Evolutionary conservation across 805 yeast species (phyloP).

Genomic region (Citeromyces nyonsensis): DNA sequence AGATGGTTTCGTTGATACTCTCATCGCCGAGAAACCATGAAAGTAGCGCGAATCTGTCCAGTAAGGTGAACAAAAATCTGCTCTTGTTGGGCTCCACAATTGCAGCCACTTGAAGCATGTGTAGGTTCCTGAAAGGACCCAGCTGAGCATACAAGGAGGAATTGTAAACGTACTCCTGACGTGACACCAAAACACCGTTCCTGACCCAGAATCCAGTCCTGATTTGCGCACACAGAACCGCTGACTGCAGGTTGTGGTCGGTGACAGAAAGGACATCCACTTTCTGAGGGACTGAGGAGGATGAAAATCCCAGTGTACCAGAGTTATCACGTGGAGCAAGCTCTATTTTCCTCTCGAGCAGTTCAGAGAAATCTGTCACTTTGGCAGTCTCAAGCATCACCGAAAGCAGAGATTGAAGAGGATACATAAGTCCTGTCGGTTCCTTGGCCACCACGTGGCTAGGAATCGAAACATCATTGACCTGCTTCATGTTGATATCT

Average conservation of each 20-base stretch:
- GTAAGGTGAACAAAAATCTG: conserved; percentile 18
- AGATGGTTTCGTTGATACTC: conserved; percentile 18
- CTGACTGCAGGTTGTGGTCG: conserved; percentile 42
- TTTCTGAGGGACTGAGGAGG: background rate
- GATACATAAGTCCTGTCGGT: conserved; percentile 41
- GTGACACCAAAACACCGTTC: conserved; percentile 42
- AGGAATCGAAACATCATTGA: conserved; percentile 14
- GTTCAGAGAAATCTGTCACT: conserved; percentile 8
- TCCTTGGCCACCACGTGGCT: conserved; percentile 23
- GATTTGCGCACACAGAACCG: conserved; percentile 48
- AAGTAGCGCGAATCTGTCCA: conserved; percentile 42
- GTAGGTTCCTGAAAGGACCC: conserved; percentile 25
- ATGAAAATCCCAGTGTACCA: no score
- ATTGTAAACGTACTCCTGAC: conserved; percentile 32
- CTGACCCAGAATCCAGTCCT: conserved; percentile 59
- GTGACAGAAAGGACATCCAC: conserved; percentile 28
- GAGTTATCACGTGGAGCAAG: background rate
- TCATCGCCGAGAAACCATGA: conserved; percentile 28
- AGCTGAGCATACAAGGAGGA: conserved; percentile 23
- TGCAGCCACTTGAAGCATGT: conserved; percentile 26
- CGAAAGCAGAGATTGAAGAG: conserved; percentile 41
- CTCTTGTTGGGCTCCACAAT: conserved; percentile 19
- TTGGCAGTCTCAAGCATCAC: conserved; percentile 20
- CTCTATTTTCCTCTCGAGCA: conserved; percentile 5
- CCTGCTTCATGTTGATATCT: conserved; percentile 9